Conservation (phyloP, 2,329 filamentous ascomycete genomes). For the Calonectria hongkongensis region DNA sequence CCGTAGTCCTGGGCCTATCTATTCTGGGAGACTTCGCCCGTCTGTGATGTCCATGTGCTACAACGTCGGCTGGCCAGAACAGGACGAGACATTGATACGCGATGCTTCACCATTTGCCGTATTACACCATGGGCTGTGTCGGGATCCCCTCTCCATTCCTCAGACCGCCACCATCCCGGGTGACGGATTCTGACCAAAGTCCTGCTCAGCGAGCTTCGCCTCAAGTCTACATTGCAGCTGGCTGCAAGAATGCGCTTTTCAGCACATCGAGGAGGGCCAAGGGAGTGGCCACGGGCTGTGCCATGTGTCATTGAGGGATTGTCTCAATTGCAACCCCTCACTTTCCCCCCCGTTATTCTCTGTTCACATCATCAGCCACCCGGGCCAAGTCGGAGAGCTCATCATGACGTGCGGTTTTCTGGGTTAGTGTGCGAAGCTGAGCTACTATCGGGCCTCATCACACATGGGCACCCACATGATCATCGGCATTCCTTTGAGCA, state of each 20-base stretch:
- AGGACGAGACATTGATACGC: slow-evolving; percentile 21
- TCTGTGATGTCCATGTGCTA: slow-evolving; percentile 5
- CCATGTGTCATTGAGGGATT: slow-evolving; percentile 30
- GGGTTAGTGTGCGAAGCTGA: slow-evolving; percentile 10
- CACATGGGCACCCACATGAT: slow-evolving; percentile 5
- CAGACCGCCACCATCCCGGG: slow-evolving; percentile 9
- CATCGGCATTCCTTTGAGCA: slow-evolving; percentile 24
- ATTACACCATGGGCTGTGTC: slow-evolving; percentile 3
- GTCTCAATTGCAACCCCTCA: slow-evolving; percentile 36
- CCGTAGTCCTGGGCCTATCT: slow-evolving; percentile 20
- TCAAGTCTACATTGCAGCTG: neutral
- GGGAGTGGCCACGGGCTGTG: slow-evolving; percentile 13
- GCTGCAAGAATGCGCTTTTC: neutral
- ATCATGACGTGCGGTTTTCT: slow-evolving; percentile 26
- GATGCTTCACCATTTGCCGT: slow-evolving; percentile 19
- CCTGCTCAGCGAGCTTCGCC: neutral
- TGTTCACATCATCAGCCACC: slow-evolving; percentile 7
- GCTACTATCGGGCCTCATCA: slow-evolving; percentile 16
- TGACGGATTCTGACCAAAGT: slow-evolving; percentile 6
- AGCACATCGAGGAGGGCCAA: neutral
- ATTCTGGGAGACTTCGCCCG: slow-evolving; percentile 3
- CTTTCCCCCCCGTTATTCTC: neutral
- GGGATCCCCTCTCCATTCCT: slow-evolving; percentile 3
- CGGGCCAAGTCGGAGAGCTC: slow-evolving; percentile 15
- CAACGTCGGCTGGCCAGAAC: slow-evolving; percentile 20